Evolutionary conservation across 495 filamentous ascomycete genomes (phyloP).

Genomic region (Penicillium salamii): DNA sequence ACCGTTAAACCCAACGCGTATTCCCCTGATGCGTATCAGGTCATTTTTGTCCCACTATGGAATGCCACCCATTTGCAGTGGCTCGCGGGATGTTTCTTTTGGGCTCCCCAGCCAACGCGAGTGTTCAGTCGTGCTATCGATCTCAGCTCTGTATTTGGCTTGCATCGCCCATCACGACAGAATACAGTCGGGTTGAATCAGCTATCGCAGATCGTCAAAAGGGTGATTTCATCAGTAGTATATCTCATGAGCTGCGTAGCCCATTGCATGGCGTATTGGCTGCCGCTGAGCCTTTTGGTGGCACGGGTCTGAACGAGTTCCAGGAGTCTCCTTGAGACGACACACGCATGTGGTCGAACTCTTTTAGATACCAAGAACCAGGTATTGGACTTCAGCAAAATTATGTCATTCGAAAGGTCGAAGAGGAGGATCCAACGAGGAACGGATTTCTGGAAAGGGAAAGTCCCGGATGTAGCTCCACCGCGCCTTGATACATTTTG

Average conservation of each 20-base stretch:
- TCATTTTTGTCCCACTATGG: constrained; percentile 53
- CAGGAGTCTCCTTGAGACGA: constrained; percentile 59
- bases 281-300: constrained; percentile 54
- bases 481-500: too few species aligned
- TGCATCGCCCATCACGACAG: constrained; percentile 66
- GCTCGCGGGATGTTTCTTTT: constrained; percentile 59
- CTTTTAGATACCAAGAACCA: constrained; percentile 51
- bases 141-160: constrained; percentile 53
- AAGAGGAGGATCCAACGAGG: too few species aligned
- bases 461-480: too few species aligned
- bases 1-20: constrained; percentile 9
- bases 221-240: constrained; percentile 67
- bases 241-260: constrained; percentile 70
- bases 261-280: constrained; percentile 69
- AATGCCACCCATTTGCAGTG: constrained; percentile 57
- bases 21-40: constrained; percentile 25
- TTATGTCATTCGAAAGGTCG: constrained; percentile 13
- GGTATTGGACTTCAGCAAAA: constrained; percentile 21
- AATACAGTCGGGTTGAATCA: constrained; percentile 53
- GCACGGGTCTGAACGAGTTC: constrained; percentile 6
- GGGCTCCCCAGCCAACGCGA: constrained; percentile 38
- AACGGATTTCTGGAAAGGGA: too few species aligned
- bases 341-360: constrained; percentile 64
- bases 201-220: constrained; percentile 49
- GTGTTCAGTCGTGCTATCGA: constrained; percentile 44